phyloP scores from a whole-genome alignment of 176 grass and related monocot genomes.

The Oryza glaberrima region DNA sequence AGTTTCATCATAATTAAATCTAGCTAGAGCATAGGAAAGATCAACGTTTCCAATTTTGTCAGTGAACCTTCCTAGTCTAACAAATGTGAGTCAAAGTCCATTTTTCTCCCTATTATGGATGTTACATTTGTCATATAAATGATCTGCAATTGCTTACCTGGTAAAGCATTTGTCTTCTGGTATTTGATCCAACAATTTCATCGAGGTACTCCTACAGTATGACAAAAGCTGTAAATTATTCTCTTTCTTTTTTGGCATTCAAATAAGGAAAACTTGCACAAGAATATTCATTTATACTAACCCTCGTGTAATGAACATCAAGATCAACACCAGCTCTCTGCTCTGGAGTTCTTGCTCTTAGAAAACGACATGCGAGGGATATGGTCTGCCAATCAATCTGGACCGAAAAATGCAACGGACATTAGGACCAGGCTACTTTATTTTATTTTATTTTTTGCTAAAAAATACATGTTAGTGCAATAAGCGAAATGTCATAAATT shows the following conservation, averaged over 20 bases:
- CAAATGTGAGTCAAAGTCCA: neutral
- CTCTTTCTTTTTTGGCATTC: neutral
- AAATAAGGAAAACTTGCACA: neutral
- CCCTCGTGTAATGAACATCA: conserved; percentile 85
- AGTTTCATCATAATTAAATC: neutral
- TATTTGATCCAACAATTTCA: conserved; percentile 64
- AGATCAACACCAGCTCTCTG: conserved; percentile 75
- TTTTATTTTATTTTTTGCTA: neutral
- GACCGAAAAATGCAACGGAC: neutral
- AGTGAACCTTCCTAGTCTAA: neutral
- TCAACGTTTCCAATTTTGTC: neutral
- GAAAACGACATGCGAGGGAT: conserved; percentile 65
- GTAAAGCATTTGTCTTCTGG: conserved; percentile 69
- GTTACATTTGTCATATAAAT: neutral
- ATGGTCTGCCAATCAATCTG: conserved; percentile 70
- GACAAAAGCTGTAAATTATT: conserved; percentile 26
- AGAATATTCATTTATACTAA: conserved; percentile 15
- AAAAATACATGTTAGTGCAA: conserved; percentile 2
- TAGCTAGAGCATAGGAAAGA: neutral
- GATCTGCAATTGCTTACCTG: conserved; percentile 41
- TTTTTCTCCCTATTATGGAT: neutral
- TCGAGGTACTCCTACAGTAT: conserved; percentile 70
- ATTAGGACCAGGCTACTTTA: conserved; percentile 6
- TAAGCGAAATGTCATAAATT: neutral
- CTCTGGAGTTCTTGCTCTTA: conserved; percentile 76